phyloP scores from a whole-genome alignment of 192 early-diverging fungal species.

The Coemansia sp. region DNA sequence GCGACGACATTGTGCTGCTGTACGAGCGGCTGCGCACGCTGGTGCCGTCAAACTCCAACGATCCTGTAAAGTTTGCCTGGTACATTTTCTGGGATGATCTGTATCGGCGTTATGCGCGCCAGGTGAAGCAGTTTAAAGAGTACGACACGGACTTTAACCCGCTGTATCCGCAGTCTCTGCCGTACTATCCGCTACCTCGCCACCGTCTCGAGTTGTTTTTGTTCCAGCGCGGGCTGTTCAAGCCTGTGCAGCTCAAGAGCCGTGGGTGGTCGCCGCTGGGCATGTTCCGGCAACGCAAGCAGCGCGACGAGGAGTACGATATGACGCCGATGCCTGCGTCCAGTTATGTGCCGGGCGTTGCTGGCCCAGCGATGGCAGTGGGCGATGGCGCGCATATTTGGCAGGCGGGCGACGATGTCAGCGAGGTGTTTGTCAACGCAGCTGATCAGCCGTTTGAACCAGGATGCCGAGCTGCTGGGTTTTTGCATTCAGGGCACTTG shows the following conservation, averaged over 20 bases:
- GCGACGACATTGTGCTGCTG: conserved; percentile 36
- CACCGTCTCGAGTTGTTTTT: conserved; percentile 59
- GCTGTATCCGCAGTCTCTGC: conserved; percentile 60
- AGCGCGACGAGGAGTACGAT: conserved; percentile 17
- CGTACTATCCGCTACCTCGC: conserved; percentile 60
- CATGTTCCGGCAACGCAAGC: not conserved
- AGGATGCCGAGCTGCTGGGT: conserved; percentile 43
- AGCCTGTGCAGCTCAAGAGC: conserved; percentile 10
- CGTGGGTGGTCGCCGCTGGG: not conserved
- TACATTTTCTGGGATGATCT: conserved; percentile 72
- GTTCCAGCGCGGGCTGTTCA: conserved; percentile 53
- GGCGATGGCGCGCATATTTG: conserved; percentile 25
- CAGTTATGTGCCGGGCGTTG: conserved; percentile 19
- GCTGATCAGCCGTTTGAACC: conserved; percentile 11
- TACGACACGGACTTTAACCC: conserved; percentile 61
- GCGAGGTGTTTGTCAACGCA: not conserved
- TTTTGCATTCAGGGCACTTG: conserved; percentile 63
- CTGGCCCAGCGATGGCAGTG: not conserved
- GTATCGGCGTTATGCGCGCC: conserved; percentile 57
- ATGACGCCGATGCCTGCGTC: conserved; percentile 39
- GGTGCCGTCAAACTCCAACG: conserved; percentile 43
- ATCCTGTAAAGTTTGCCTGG: conserved; percentile 58
- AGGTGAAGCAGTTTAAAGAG: conserved; percentile 39
- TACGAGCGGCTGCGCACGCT: conserved; percentile 52
- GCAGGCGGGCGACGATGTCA: conserved; percentile 19